phyloP scores from a whole-genome alignment of 2,329 filamentous ascomycete genomes.

The Monilinia polystroma region DNA sequence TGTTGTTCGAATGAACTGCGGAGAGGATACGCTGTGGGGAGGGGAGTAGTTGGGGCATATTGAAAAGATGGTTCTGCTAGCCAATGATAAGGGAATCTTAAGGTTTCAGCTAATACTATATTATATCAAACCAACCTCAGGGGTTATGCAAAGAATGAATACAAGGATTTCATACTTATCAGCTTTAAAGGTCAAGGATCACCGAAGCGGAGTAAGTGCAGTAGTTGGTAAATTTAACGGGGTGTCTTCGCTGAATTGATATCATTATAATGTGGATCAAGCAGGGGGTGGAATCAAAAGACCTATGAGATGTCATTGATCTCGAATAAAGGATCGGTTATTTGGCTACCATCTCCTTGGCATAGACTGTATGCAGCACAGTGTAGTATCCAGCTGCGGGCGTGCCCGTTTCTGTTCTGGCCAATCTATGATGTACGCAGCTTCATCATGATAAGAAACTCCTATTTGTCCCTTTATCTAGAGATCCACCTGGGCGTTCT shows the following conservation, averaged over 20 bases:
- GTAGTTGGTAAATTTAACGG: background rate
- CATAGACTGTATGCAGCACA: background rate
- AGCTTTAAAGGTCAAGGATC: background rate
- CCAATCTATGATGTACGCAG: background rate
- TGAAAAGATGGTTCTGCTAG: background rate
- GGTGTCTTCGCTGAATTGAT: background rate
- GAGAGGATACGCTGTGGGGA: background rate
- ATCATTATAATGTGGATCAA: background rate
- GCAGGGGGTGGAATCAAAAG: background rate
- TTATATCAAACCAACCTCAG: background rate
- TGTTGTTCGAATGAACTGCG: background rate
- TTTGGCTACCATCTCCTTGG: background rate
- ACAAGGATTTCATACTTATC: conserved; percentile 4
- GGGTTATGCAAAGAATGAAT: background rate
- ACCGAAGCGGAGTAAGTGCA: background rate
- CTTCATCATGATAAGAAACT: conserved; percentile 14
- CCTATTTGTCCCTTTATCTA: background rate
- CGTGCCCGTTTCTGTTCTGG: background rate
- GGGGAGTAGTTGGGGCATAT: background rate
- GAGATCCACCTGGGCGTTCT: background rate
- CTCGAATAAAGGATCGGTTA: background rate
- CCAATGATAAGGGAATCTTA: background rate
- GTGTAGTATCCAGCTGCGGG: background rate
- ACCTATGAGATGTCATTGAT: background rate
- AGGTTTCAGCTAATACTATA: background rate